Evolutionary conservation across 2,329 filamentous ascomycete genomes (phyloP).

Genomic region (Colletotrichum chrysophilum): DNA sequence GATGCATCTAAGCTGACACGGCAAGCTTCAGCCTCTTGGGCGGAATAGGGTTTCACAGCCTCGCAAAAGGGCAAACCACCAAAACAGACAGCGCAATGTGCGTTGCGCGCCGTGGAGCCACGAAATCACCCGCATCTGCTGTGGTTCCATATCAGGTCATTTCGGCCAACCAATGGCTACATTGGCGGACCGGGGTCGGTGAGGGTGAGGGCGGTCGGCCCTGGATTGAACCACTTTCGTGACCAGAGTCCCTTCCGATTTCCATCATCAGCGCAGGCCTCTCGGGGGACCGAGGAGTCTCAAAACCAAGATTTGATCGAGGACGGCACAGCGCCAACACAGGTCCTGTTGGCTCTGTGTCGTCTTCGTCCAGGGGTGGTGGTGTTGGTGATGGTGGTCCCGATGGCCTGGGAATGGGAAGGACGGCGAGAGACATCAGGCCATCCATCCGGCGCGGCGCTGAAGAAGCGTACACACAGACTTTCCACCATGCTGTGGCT

Average conservation of each 20-base stretch:
- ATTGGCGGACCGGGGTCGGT: neutral
- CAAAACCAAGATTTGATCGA: neutral
- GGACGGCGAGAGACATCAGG: neutral
- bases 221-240: neutral
- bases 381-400: neutral
- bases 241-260: neutral
- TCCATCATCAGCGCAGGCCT: neutral
- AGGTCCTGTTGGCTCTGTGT: neutral
- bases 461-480: neutral
- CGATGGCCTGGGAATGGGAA: neutral
- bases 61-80: neutral
- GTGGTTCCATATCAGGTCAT: constrained; percentile 15
- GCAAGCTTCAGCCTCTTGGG: neutral
- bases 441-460: neutral
- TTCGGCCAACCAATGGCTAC: constrained; percentile 14
- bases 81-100: neutral
- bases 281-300: neutral
- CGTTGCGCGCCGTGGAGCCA: constrained; percentile 3
- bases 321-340: neutral
- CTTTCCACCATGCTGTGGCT: neutral
- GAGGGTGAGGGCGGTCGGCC: neutral
- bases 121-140: constrained; percentile 2
- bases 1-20: neutral
- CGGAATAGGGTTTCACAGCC: neutral
- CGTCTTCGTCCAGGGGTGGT: neutral